A percentile compares a stretch with the other conserved stretches of the same genome.
These are phyloP conservation scores for Umbilicaria muhlenbergii DNA, from an alignment of 495 filamentous ascomycete species.

Conservation along the genomic window DNA sequence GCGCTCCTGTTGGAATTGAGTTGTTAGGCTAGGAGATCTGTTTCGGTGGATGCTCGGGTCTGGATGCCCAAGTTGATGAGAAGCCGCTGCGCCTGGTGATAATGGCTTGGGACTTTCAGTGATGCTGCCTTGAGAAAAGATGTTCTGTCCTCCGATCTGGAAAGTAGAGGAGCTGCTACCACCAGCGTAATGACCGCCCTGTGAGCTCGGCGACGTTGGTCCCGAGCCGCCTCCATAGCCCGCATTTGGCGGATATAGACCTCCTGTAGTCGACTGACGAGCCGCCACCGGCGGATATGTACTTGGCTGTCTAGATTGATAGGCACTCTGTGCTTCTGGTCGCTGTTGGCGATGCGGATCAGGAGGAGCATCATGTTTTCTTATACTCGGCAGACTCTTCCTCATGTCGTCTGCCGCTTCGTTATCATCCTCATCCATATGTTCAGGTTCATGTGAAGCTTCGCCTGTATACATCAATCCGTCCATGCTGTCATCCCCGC, in stretches of 20 bases:
- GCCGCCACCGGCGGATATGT: constrained; percentile 64
- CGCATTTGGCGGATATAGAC: constrained; percentile 43
- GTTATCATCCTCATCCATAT: constrained; percentile 48
- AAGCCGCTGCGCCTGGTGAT: constrained; percentile 52
- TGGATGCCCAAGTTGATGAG: constrained; percentile 40
- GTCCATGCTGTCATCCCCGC: constrained; percentile 62
- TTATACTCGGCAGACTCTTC: constrained; percentile 56
- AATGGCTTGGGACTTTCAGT: constrained; percentile 80
- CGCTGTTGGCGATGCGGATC: constrained; percentile 29
- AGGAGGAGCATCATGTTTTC: constrained; percentile 41
- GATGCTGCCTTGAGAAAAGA: constrained; percentile 56
- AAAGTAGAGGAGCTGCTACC: constrained; percentile 26
- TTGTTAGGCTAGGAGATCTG: constrained; percentile 54
- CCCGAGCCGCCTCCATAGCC: constrained; percentile 30
- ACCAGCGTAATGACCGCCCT: constrained; percentile 23
- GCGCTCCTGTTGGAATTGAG: constrained; percentile 51
- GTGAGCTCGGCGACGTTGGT: constrained; percentile 38
- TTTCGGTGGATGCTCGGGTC: constrained; percentile 35
- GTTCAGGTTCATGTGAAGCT: constrained; percentile 38
- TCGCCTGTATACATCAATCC: constrained; percentile 51
- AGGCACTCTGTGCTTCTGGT: constrained; percentile 28
- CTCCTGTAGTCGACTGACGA: constrained; percentile 28
- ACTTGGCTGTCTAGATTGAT: constrained; percentile 44
- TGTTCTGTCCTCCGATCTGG: constrained; percentile 5
- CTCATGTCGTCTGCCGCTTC: constrained; percentile 23